Percentiles rank a stretch among this genome's conserved stretches.
Conservation (phyloP, 306 rosid genomes). For the Lathyrus aphaca region DNA sequence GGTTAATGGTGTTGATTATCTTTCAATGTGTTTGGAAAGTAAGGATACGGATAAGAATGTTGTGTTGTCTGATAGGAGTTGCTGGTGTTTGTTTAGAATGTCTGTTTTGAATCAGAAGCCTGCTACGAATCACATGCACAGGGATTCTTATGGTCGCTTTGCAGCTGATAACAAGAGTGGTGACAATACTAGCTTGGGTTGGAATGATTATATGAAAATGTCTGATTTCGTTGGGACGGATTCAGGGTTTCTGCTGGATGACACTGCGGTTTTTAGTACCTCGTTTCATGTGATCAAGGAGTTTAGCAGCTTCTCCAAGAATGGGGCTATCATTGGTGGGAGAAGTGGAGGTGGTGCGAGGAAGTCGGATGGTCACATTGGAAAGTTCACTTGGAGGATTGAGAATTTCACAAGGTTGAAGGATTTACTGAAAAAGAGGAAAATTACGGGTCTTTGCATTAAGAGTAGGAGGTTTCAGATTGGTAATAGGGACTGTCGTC, state of each 20-base stretch:
- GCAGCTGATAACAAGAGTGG: slow-evolving; percentile 98
- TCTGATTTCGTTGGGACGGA: slow-evolving; percentile 79
- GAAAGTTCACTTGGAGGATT: slow-evolving; percentile 96
- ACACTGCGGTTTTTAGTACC: slow-evolving; percentile 88
- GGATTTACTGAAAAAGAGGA: slow-evolving; percentile 95
- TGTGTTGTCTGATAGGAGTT: slow-evolving; percentile 88
- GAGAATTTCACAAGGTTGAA: slow-evolving; percentile 93
- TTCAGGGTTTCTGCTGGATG: slow-evolving; percentile 79
- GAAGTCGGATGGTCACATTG: slow-evolving; percentile 92
- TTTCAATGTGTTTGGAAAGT: slow-evolving; percentile 98
- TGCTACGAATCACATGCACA: slow-evolving; percentile 89
- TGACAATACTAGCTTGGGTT: slow-evolving; percentile 97
- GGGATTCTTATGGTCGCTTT: slow-evolving; percentile 95
- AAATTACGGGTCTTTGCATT: slow-evolving; percentile 95
- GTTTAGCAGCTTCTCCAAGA: slow-evolving; percentile 88
- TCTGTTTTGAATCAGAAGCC: slow-evolving; percentile 95
- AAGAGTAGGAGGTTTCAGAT: slow-evolving; percentile 98
- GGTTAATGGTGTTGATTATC: slow-evolving; percentile 83
- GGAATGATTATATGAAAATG: slow-evolving; percentile 99
- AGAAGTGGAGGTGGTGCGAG: slow-evolving; percentile 79
- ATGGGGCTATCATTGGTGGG: slow-evolving; percentile 71
- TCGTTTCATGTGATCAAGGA: slow-evolving; percentile 98
- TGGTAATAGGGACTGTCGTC: slow-evolving; percentile 96
- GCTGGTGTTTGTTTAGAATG: slow-evolving; percentile 99
- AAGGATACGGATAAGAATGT: slow-evolving; percentile 92